A percentile compares a stretch with the other conserved stretches of the same genome.
phyloP scores from a whole-genome alignment of 257 asterid species.

The Oldenlandia corymbosa region DNA sequence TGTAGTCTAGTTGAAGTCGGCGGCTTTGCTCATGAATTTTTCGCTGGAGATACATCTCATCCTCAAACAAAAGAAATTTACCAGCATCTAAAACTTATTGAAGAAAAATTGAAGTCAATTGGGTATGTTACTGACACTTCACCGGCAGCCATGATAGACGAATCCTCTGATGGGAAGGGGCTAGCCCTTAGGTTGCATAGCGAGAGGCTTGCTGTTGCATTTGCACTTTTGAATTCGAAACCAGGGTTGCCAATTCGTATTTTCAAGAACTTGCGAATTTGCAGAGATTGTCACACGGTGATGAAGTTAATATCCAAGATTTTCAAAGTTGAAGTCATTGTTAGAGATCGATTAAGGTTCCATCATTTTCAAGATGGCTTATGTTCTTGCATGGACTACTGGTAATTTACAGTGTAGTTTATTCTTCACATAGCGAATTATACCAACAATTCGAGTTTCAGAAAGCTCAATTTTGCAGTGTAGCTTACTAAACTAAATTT shows the following conservation, averaged over 20 bases:
- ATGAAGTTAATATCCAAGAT: conserved; percentile 42
- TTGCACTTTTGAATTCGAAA: conserved; percentile 49
- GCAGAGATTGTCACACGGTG: conserved; percentile 60
- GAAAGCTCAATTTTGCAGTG: too few relatives aligned
- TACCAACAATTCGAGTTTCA: too few relatives aligned
- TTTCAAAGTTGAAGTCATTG: conserved; percentile 46
- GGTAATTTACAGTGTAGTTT: conserved; percentile 28
- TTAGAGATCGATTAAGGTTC: conserved; percentile 76
- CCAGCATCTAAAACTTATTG: conserved; percentile 36
- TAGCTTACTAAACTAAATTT: too few relatives aligned
- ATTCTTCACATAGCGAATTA: not conserved
- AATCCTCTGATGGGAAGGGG: conserved; percentile 40
- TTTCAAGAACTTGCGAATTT: conserved; percentile 60
- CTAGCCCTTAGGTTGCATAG: conserved; percentile 53
- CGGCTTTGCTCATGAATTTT: conserved; percentile 60
- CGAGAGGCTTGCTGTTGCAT: conserved; percentile 67
- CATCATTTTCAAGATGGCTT: conserved; percentile 55
- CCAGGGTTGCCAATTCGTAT: conserved; percentile 48
- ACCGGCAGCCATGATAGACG: conserved; percentile 52
- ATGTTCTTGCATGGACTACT: conserved; percentile 70
- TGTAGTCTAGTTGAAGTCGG: conserved; percentile 59
- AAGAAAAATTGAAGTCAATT: conserved; percentile 37
- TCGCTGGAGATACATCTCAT: conserved; percentile 71
- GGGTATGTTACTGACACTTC: conserved; percentile 49
- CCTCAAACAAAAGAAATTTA: conserved; percentile 44